Percentiles rank a stretch among this genome's conserved stretches.
phyloP scores from a whole-genome alignment of 257 asterid species.

The Nicotiana tabacum region DNA sequence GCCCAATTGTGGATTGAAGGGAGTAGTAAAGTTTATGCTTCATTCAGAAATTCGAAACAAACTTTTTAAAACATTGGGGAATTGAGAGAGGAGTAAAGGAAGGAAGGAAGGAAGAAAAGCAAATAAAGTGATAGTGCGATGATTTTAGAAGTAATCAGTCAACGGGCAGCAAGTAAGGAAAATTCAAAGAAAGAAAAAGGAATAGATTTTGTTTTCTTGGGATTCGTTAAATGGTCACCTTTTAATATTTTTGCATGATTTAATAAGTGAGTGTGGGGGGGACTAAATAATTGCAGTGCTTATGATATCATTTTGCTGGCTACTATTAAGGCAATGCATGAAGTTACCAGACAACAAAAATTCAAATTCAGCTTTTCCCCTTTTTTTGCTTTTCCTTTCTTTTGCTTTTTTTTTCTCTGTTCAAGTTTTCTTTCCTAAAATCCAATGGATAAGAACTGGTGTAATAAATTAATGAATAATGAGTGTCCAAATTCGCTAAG shows the following conservation, averaged over 20 bases:
- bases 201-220: constrained; percentile 34
- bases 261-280: constrained; percentile 37
- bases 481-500: no score
- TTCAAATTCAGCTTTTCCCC: constrained; percentile 45
- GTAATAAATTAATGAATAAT: no score
- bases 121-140: constrained; percentile 26
- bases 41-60: neutral
- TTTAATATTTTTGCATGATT: constrained; percentile 16
- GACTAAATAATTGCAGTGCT: constrained; percentile 60
- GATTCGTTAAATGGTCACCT: constrained; percentile 34
- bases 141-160: constrained; percentile 46
- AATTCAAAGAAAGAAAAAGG: constrained; percentile 11
- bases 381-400: constrained; percentile 2
- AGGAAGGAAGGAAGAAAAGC: constrained; percentile 9
- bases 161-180: constrained; percentile 45
- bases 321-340: constrained; percentile 23
- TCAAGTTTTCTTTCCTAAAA: neutral
- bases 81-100: neutral
- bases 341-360: constrained; percentile 20
- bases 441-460: neutral
- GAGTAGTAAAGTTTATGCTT: neutral
- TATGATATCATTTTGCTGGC: constrained; percentile 40
- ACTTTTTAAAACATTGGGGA: neutral
- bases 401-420: neutral
- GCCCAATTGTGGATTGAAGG: no score